These are phyloP conservation scores for Inga oerstediana DNA, from an alignment of 306 rosid species.

Conservation along the genomic window DNA sequence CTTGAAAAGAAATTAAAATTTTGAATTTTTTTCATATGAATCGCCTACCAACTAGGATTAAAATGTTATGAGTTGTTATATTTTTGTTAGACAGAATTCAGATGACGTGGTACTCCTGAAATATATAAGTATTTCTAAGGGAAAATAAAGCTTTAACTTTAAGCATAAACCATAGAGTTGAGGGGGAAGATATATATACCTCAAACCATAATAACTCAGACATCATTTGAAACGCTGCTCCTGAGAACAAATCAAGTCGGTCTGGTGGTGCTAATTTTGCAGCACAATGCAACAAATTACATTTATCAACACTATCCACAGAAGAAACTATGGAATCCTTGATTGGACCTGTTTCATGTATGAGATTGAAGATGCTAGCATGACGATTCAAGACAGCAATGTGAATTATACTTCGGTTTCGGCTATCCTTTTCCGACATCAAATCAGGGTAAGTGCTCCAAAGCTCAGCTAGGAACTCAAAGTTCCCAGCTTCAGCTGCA, in stretches of 20 bases:
- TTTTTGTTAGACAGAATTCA: too few species aligned
- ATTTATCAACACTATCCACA: constrained; percentile 27
- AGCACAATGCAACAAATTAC: constrained; percentile 44
- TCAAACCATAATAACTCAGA: constrained; percentile 50
- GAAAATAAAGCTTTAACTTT: background rate
- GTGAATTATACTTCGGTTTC: constrained; percentile 44
- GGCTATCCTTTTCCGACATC: background rate
- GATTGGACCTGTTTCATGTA: constrained; percentile 30
- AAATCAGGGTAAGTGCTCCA: background rate
- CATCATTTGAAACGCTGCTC: constrained; percentile 50
- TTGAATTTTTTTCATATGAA: too few species aligned
- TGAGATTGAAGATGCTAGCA: constrained; percentile 26
- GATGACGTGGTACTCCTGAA: too few species aligned
- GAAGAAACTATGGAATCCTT: constrained; percentile 35
- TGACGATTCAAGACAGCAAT: constrained; percentile 47
- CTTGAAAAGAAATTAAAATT: too few species aligned
- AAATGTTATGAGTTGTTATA: too few species aligned
- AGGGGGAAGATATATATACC: constrained; percentile 25
- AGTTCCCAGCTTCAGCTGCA: too few species aligned
- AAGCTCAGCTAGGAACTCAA: too few species aligned
- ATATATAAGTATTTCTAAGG: too few species aligned
- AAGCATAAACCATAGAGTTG: background rate
- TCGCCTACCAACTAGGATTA: too few species aligned
- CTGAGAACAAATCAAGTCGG: constrained; percentile 37
- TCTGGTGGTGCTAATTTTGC: constrained; percentile 41